Conservation (phyloP, 805 yeast genomes). For the Metschnikowia cerradonensis region DNA sequence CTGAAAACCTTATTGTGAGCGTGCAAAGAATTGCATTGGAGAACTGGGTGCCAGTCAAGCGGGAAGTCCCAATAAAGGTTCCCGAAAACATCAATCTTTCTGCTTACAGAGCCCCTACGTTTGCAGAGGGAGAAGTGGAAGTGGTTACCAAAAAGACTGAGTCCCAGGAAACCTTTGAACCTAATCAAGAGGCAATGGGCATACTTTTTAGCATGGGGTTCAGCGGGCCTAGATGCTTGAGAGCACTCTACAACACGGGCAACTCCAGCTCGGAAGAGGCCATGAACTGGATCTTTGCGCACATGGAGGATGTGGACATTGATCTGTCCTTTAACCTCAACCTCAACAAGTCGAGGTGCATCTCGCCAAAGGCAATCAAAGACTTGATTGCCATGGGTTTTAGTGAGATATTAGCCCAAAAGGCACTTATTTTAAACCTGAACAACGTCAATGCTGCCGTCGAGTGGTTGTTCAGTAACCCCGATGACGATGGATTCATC, state of each 20-base stretch:
- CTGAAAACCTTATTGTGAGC: slow-evolving; percentile 64
- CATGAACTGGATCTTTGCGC: slow-evolving; percentile 85
- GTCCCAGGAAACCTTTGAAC: slow-evolving; percentile 34
- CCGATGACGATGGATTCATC: slow-evolving; percentile 69
- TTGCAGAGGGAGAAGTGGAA: slow-evolving; percentile 23
- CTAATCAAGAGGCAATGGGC: slow-evolving; percentile 53
- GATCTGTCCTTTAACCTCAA: slow-evolving; percentile 53
- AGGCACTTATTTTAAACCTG: slow-evolving; percentile 60
- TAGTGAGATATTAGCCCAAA: slow-evolving; percentile 54
- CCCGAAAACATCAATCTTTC: slow-evolving; percentile 46
- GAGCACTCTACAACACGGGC: slow-evolving; percentile 72
- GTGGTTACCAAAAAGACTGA: slow-evolving; percentile 20
- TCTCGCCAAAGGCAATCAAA: slow-evolving; percentile 38
- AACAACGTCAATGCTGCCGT: slow-evolving; percentile 72
- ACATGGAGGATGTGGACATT: slow-evolving; percentile 79
- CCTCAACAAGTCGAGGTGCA: slow-evolving; percentile 17
- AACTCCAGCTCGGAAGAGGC: slow-evolving; percentile 66
- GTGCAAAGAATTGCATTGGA: slow-evolving; percentile 78
- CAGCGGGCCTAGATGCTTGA: slow-evolving; percentile 56
- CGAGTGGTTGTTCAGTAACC: slow-evolving; percentile 85
- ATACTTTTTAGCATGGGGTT: slow-evolving; percentile 84
- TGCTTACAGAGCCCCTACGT: slow-evolving; percentile 37
- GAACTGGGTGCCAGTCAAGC: slow-evolving; percentile 87
- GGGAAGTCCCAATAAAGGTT: slow-evolving; percentile 64
- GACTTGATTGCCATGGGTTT: slow-evolving; percentile 77